Conservation (phyloP, 225 moss, liverwort and hornwort species). For the Climacium dendroides region DNA sequence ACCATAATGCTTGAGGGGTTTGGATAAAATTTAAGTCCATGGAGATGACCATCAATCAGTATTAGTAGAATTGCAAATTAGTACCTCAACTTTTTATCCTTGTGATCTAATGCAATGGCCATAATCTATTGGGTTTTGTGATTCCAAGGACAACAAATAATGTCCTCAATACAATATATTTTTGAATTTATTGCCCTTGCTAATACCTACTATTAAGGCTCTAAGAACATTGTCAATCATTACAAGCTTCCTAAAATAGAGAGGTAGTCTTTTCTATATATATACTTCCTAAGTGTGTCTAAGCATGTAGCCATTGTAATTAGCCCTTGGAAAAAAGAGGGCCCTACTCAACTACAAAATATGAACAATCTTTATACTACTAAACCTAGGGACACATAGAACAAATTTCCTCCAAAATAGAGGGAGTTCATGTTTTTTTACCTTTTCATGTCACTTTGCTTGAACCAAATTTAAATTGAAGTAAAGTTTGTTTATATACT, state of each 20-base stretch:
- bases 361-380: neutral
- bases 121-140: fast-evolving
- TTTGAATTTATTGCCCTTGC: neutral
- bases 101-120: neutral
- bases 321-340: neutral
- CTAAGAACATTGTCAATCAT: neutral
- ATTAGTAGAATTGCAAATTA: neutral
- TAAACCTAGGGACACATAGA: fast-evolving
- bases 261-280: neutral
- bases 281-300: neutral
- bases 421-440: neutral
- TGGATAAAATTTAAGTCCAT: neutral
- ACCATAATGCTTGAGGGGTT: neutral
- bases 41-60: fast-evolving
- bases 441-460: neutral
- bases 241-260: neutral
- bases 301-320: fast-evolving
- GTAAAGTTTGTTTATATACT: fast-evolving
- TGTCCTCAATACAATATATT: fast-evolving
- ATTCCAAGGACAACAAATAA: fast-evolving
- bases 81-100: neutral
- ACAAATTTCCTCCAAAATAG: neutral
- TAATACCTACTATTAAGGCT: fast-evolving
- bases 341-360: fast-evolving
- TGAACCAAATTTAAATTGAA: neutral